Conservation (phyloP, 371 early-diverging fungal genomes). For the Actinomortierella wolfii region DNA sequence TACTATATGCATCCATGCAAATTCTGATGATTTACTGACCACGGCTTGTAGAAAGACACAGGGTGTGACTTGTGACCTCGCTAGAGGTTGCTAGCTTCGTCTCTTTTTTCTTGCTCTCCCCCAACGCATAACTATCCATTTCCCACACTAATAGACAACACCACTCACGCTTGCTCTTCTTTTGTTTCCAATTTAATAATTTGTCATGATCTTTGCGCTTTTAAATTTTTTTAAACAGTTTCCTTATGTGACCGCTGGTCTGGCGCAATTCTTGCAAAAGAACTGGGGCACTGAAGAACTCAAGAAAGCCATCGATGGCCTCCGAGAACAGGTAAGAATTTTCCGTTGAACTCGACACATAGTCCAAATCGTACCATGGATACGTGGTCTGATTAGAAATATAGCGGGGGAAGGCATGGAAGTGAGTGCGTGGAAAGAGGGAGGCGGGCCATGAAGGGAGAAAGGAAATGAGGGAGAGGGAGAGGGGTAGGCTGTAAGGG, state of each 20-base stretch:
- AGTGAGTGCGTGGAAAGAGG: too few species aligned
- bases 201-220: too few species aligned
- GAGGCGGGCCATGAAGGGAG: background rate
- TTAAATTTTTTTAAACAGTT: too few species aligned
- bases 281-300: conserved; percentile 70
- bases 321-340: conserved; percentile 72
- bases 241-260: conserved; percentile 73
- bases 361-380: too few species aligned
- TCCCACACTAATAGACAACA: background rate
- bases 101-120: conserved; percentile 6
- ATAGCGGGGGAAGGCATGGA: too few species aligned
- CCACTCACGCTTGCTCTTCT: background rate
- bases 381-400: too few species aligned
- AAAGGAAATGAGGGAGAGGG: background rate
- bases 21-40: background rate
- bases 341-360: too few species aligned
- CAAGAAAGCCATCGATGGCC: conserved; percentile 59
- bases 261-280: conserved; percentile 67
- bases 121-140: conserved; percentile 10
- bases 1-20: too few species aligned
- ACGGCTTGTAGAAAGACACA: background rate
- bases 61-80: background rate
- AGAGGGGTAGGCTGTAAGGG: too few species aligned
- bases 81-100: too few species aligned
- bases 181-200: background rate